phyloP scores from a whole-genome alignment of 140 eudicot species.

The Erigeron philadelphicus region DNA sequence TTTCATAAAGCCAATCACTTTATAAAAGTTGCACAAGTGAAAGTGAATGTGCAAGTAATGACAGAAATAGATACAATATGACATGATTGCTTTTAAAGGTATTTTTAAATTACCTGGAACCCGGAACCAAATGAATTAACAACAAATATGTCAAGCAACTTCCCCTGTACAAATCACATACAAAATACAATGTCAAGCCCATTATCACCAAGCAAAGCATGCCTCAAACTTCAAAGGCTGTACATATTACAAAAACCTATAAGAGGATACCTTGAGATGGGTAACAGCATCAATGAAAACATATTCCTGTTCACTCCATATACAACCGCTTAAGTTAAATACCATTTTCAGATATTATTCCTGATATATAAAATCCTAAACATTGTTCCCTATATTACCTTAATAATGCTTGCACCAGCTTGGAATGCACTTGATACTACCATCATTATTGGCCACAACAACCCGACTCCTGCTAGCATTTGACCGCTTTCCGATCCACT shows the following conservation, averaged over 20 bases:
- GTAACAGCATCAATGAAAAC: constrained; percentile 63
- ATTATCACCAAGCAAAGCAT: constrained; percentile 14
- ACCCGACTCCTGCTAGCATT: constrained; percentile 72
- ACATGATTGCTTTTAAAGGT: not conserved
- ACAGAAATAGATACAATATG: constrained; percentile 6
- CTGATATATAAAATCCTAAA: not conserved
- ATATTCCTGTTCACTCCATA: constrained; percentile 52
- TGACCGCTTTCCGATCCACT: constrained; percentile 80
- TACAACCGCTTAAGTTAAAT: constrained; percentile 16
- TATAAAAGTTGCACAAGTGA: not conserved
- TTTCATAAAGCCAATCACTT: constrained; percentile 7
- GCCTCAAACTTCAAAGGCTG: not conserved
- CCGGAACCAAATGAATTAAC: constrained; percentile 94
- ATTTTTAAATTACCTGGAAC: constrained; percentile 59
- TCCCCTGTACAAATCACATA: constrained; percentile 49
- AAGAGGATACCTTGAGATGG: constrained; percentile 54
- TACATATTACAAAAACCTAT: not conserved
- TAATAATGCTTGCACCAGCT: constrained; percentile 83
- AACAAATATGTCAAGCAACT: constrained; percentile 83
- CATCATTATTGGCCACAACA: constrained; percentile 79
- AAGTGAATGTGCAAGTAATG: not conserved
- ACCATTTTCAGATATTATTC: not conserved
- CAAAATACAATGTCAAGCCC: not conserved
- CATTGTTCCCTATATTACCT: constrained; percentile 40
- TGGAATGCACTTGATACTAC: constrained; percentile 83